Conservation (phyloP, 768 basidiomycete genomes). For the Trametes gibbosa region DNA sequence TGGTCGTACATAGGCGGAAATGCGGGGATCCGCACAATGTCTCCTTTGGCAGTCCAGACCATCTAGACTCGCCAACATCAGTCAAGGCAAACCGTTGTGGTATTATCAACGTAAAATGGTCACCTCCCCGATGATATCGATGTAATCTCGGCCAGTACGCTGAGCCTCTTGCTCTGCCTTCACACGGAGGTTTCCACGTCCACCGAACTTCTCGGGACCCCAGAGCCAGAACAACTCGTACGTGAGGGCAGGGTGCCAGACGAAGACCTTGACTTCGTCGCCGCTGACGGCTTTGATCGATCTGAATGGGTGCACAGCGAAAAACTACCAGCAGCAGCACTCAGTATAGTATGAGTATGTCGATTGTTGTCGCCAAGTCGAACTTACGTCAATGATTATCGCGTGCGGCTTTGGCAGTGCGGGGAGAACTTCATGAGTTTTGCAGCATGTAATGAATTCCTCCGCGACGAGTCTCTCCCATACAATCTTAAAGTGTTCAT, state of each 20-base stretch:
- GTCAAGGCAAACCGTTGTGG: too few species aligned
- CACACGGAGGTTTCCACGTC: slow-evolving; percentile 7
- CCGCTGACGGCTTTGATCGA: slow-evolving; percentile 6
- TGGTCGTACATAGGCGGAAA: slow-evolving; percentile 24
- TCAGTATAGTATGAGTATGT: too few species aligned
- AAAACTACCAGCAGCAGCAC: slow-evolving; percentile 2
- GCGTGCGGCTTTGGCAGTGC: slow-evolving; percentile 12
- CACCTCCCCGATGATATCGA: slow-evolving; percentile 6
- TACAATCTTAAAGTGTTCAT: slow-evolving; percentile 7
- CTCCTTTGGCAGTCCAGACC: neutral
- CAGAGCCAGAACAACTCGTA: slow-evolving; percentile 2
- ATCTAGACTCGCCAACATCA: neutral
- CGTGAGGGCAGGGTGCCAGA: neutral
- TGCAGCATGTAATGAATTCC: slow-evolving; percentile 1
- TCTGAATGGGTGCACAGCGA: neutral
- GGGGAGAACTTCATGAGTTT: neutral
- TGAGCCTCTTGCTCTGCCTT: slow-evolving; percentile 10
- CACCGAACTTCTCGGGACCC: slow-evolving; percentile 13
- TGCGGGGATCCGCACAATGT: slow-evolving; percentile 16
- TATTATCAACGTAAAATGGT: neutral
- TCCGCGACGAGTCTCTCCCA: slow-evolving; percentile 11
- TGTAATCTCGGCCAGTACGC: neutral
- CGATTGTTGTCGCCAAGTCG: neutral
- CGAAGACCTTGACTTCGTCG: slow-evolving; percentile 5
- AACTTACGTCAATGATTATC: slow-evolving; percentile 19